Evolutionary conservation across 202 grass and related monocot species (phyloP), one percentile per base, ranked within the genome.

Genomic region (Brachypodium distachyon): DNA sequence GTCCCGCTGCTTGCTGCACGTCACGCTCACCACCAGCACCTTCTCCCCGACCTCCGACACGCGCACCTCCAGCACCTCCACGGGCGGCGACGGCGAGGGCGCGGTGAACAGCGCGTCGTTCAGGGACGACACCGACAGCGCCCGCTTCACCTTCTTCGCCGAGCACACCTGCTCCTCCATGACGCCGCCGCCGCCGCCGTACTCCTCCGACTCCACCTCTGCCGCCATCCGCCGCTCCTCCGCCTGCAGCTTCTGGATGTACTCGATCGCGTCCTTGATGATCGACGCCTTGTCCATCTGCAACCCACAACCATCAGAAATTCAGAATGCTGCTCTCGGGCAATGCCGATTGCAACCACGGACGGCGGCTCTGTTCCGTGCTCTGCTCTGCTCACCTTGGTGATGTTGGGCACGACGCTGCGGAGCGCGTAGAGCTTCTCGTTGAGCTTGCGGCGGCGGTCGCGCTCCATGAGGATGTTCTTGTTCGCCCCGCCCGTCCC

Each of bases 391-490:
- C 10, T 27, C 26, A 94, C 95, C 89, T 95, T 99, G 3, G 96
- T 95, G 55, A 99, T 99, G 72, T 93, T 95, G 33, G 96, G 96
- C 67, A 99, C 96, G 17, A 95, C 74, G 50, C 92, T 99, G 44
- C 96, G 92, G 7, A 99, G 83, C 10, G 78, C 65, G 61, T 99
- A 99, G 51, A 99, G 85, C 84, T 87, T 99, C 53, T 99, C 92
- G 48, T 99, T 96, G 21, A 99, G 78, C 78, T 89, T 99, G 55
- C 82, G 91, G 33, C 96, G 89, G 10, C 96, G 87, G 16, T 93
- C 91, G 63, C 96, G 81, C 59, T 99, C 96, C 85, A 91, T 91
- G 22, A 90, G 13, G 48, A 99, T 93, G 81, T 92, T 90, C 90
- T 96, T 99, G 40, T 81, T 69, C 0, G 79, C 76, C 4, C 74